Base-by-base conservation (phyloP, 164 flowering plant genomes). In the Magnolia kwangsiensis region DNA sequence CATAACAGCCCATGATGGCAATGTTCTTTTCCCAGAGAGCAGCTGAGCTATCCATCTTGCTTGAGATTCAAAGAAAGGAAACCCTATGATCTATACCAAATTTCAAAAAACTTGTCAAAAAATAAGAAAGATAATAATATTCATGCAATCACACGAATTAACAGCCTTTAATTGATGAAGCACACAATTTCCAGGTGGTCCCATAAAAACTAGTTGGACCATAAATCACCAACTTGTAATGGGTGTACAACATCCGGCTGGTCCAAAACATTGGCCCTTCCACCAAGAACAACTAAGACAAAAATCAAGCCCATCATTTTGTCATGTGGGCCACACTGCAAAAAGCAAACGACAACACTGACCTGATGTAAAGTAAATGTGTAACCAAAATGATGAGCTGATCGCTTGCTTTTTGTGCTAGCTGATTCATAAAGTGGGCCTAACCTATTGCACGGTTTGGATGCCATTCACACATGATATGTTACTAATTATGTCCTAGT, bases 1-100 rank as follows among this genome's bases (percentile, higher is more conserved):
- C 98, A 95, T 95, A 2, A 89, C 90, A 70, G 86, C 91, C 84
- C 85, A 82, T 86, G 96, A 86, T 83, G 97, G 98, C 80, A 95
- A 74, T 50, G 71, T 78, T 84, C 83, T 88, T 88, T 90, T 90
- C 76, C 94, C 93, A 14, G 97, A 89, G 78, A 95, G 78, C 50
- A 91, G 75, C 72, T 93, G 88, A 76, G 97, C 91, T 73, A 95
- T 85, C 98, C 98, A 95, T 87, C 80, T 92, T 84, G 94, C 96
- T 95, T 95, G 98, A 63, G 92, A 80, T 82, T 95, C 98, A 84
- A 91, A 91, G 92, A 94, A 94, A 74, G 95, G 96, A 55, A 92
- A 89, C 66, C 94, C 96, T 81, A 92, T 85, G 16, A 92, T 27
- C 97, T 91, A 84, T 81, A 82, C 55, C 58, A 55, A 29, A 19